Evolutionary conservation across 495 filamentous ascomycete species (phyloP), one percentile per base, ranked within the genome.

Genomic region (Xylona heveae): DNA sequence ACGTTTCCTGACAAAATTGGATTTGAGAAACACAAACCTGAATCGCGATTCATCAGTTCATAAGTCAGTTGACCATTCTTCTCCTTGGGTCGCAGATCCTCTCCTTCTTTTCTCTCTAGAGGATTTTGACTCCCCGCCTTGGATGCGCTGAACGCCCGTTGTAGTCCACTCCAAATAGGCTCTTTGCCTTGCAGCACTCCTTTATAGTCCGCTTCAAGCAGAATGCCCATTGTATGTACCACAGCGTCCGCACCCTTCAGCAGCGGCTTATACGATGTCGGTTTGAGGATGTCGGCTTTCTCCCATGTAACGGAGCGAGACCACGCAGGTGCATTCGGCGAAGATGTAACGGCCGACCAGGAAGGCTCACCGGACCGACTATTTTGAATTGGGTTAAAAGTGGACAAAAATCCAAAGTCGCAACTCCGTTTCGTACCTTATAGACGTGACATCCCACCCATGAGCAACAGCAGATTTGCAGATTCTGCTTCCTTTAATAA

Each of bases 171-270:
- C 32, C 85, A 46, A 3, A 79, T 66, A 0, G 75, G 77, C 42
- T 88, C 83, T 29, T 63, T 65, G 12, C 88, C 90, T 32, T 64
- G 68, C 24, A 97, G 48, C 3, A 93, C 80, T 37, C 76, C 77
- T 55, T 97, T 95, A 62, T 97, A 97, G 53, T 97, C 88, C 5
- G 85, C 84, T 54, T 97, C 88, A 8, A 97, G 64, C n/a, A 97
- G 61, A 33, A 97, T 95, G 5, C 88, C 88, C 72, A 92, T 78
- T 38, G 60, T 75, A 55, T 97, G 88, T 14, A 97, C 74, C 9
- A 95, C 82, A 19, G 71, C 80, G 46, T 78, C 71, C 27, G 84
- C 78, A 20, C 60, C 66, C 30, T 62, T 58, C 33, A 97, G 62
- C 19, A 77, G 62, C 1, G 70, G 50, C 15, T 64, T 65, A 54